Conservation (phyloP, 2,329 filamentous ascomycete species). For the Fusarium palustre region DNA sequence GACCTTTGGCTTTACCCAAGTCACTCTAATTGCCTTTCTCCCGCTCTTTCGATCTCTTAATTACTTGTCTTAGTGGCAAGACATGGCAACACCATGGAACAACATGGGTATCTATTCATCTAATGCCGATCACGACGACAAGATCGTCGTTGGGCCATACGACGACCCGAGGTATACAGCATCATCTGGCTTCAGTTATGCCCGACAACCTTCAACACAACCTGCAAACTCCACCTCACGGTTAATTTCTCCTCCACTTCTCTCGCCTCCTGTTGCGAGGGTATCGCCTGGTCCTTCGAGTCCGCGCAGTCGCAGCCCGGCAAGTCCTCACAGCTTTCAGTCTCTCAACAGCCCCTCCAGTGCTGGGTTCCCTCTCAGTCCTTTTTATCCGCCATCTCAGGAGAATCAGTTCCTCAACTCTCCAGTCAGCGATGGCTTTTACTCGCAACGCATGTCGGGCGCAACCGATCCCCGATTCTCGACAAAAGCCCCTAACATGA, state of each 20-base stretch:
- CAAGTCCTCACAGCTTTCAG: constrained; percentile 30
- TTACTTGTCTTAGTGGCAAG: constrained; percentile 20
- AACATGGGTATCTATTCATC: constrained; percentile 32
- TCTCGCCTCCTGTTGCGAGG: constrained; percentile 41
- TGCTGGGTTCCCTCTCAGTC: constrained; percentile 37
- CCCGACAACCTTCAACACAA: constrained; percentile 38
- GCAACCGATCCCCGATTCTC: constrained; percentile 20
- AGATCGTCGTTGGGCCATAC: constrained; percentile 30
- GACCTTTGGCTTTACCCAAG: constrained; percentile 7
- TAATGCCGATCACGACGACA: constrained; percentile 22
- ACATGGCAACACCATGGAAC: constrained; percentile 39
- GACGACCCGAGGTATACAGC: constrained; percentile 34
- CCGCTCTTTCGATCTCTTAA: background rate
- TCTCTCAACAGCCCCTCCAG: constrained; percentile 32
- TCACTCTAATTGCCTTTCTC: background rate
- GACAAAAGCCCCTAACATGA: constrained; percentile 21
- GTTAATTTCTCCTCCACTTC: constrained; percentile 35
- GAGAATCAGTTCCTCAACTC: constrained; percentile 36
- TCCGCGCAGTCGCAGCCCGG: constrained; percentile 27
- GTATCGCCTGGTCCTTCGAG: constrained; percentile 33
- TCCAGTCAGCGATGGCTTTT: constrained; percentile 39
- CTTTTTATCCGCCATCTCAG: constrained; percentile 35
- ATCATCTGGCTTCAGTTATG: constrained; percentile 37
- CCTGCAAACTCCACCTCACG: constrained; percentile 40
- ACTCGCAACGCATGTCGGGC: constrained; percentile 21